Evolutionary conservation across 495 filamentous ascomycete species (phyloP).

Genomic region (Hypoxylon crocopeplum): DNA sequence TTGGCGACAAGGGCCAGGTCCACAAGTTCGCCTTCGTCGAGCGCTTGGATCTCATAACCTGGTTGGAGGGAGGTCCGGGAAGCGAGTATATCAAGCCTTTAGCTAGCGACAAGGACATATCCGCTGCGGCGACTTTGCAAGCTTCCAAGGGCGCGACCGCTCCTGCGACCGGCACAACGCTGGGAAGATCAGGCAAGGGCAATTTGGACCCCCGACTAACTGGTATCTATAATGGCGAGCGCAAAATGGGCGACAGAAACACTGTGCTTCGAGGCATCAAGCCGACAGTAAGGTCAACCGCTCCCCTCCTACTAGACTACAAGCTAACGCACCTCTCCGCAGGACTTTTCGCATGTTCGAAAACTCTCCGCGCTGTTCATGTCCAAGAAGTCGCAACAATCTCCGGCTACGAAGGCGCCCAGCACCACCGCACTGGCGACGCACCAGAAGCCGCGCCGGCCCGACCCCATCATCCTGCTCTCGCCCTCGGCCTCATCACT

Average conservation of each 20-base stretch:
- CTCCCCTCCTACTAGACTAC: neutral
- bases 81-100: constrained; percentile 90
- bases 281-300: constrained; percentile 70
- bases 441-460: constrained; percentile 64
- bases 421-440: constrained; percentile 51
- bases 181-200: constrained; percentile 60
- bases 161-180: constrained; percentile 48
- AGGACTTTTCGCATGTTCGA: constrained; percentile 96
- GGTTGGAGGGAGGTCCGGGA: constrained; percentile 89
- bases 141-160: constrained; percentile 60
- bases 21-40: constrained; percentile 90
- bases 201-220: constrained; percentile 79
- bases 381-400: constrained; percentile 58
- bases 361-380: constrained; percentile 85
- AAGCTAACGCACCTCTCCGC: constrained; percentile 29
- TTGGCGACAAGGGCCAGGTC: constrained; percentile 68
- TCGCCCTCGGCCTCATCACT: constrained; percentile 97
- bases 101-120: constrained; percentile 64
- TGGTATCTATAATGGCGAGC: constrained; percentile 89
- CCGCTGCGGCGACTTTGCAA: constrained; percentile 51
- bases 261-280: constrained; percentile 86
- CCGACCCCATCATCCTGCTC: constrained; percentile 96
- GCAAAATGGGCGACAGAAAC: constrained; percentile 92
- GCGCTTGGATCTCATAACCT: constrained; percentile 86
- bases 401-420: constrained; percentile 42